Evolutionary conservation across 139 green algal species (phyloP).

Genomic region (Tetratostichococcus sp.): DNA sequence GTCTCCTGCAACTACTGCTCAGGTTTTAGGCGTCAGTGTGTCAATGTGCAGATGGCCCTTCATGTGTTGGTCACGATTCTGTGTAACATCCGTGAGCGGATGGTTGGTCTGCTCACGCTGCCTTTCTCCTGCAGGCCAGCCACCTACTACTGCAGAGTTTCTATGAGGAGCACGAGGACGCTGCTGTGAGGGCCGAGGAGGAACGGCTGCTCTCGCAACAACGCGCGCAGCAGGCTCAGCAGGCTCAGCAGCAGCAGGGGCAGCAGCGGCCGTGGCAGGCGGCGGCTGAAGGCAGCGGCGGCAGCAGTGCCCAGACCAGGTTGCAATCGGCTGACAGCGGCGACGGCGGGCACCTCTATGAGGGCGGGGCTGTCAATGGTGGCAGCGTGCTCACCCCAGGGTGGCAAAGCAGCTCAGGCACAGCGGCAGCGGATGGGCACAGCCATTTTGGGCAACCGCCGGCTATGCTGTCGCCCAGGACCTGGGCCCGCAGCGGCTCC

Average conservation of each 20-base stretch:
- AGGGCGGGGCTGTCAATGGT: neutral
- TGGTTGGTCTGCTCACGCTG: too few species aligned
- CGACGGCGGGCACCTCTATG: too few species aligned
- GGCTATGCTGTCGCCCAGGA: neutral
- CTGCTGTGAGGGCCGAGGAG: neutral
- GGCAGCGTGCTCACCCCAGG: neutral
- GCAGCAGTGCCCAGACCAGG: neutral
- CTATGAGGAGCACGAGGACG: slow-evolving; percentile 39
- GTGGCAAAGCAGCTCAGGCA: neutral
- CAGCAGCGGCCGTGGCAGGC: neutral
- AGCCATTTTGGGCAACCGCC: too few species aligned
- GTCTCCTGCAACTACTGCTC: neutral
- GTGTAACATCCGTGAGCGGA: too few species aligned
- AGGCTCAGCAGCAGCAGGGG: too few species aligned
- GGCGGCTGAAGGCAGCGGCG: neutral
- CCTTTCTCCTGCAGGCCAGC: slow-evolving; percentile 12
- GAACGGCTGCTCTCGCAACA: too few species aligned
- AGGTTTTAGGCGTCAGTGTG: neutral
- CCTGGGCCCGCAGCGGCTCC: neutral
- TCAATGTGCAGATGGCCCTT: neutral
- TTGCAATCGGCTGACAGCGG: too few species aligned
- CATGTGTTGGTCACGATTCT: neutral
- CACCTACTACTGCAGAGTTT: slow-evolving; percentile 46
- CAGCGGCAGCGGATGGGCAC: neutral
- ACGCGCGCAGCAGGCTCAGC: too few species aligned